Evolutionary conservation across 2,329 filamentous ascomycete species (phyloP).

Genomic region (Fusarium buxicola): DNA sequence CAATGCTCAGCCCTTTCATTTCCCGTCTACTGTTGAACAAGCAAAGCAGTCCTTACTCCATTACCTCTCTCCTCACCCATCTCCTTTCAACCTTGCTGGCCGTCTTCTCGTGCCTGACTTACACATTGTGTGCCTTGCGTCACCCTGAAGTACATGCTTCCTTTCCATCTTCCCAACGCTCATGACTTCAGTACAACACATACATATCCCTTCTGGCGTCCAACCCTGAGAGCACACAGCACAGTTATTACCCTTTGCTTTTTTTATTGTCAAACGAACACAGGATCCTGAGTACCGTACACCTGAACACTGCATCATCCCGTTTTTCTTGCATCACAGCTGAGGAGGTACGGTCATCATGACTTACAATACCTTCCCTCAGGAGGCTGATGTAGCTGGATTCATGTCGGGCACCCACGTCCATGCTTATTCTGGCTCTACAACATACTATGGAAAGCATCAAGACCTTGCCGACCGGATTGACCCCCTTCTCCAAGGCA

Average conservation of each 20-base stretch:
- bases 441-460: background rate
- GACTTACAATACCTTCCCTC: slow-evolving; percentile 2
- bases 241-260: background rate
- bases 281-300: background rate
- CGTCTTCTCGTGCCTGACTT: slow-evolving; percentile 21
- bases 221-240: background rate
- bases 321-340: background rate
- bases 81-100: background rate
- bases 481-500: slow-evolving; percentile 27
- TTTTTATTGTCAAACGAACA: background rate
- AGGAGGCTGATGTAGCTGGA: background rate
- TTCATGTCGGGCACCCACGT: background rate
- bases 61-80: background rate
- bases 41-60: background rate
- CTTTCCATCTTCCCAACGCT: slow-evolving; percentile 1
- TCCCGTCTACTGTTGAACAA: slow-evolving; percentile 1
- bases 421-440: background rate
- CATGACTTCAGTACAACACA: slow-evolving; percentile 1
- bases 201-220: background rate
- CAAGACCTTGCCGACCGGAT: slow-evolving; percentile 21
- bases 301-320: background rate
- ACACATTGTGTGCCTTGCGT: slow-evolving; percentile 23
- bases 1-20: slow-evolving; percentile 8
- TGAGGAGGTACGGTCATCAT: slow-evolving; percentile 3
- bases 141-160: slow-evolving; percentile 5